These are phyloP conservation scores for Pestalotiopsis sp. DNA, from an alignment of 2,329 filamentous ascomycete genomes.

Conservation along the genomic window DNA sequence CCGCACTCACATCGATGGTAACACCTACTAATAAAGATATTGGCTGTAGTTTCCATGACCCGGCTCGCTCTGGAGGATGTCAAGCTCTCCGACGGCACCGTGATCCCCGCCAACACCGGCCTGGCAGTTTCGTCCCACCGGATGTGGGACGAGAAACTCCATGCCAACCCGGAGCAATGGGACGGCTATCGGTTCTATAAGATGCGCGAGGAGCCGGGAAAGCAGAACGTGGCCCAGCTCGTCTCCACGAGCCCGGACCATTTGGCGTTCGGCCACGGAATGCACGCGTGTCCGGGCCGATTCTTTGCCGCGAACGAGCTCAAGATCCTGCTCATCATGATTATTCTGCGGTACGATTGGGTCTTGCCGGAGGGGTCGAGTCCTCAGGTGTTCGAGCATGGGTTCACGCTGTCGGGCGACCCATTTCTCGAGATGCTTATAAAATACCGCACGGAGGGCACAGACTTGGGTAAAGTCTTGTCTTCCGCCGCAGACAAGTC, in stretches of 20 bases:
- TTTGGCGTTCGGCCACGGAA: slow-evolving; percentile 8
- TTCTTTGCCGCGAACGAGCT: slow-evolving; percentile 11
- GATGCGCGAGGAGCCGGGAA: slow-evolving; percentile 22
- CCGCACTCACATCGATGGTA: neutral
- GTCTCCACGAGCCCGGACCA: slow-evolving; percentile 36
- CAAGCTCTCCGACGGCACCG: neutral
- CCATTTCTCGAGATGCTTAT: neutral
- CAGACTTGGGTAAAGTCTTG: neutral
- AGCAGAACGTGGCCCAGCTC: slow-evolving; percentile 36
- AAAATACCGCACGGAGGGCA: neutral
- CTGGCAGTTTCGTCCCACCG: neutral
- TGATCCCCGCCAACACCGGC: neutral
- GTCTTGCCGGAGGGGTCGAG: neutral
- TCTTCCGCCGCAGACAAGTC: too few species aligned
- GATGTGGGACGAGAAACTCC: neutral
- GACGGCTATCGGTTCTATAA: neutral
- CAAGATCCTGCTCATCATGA: neutral
- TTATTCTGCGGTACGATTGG: slow-evolving; percentile 9
- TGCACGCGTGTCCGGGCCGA: slow-evolving; percentile 8
- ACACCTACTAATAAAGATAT: neutral
- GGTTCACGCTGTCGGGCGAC: neutral
- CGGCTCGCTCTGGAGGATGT: neutral
- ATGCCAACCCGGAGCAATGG: neutral
- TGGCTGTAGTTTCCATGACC: neutral
- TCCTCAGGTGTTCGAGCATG: neutral